Conservation (phyloP, 495 filamentous ascomycete genomes). For the Amphirosellinia nigrospora region DNA sequence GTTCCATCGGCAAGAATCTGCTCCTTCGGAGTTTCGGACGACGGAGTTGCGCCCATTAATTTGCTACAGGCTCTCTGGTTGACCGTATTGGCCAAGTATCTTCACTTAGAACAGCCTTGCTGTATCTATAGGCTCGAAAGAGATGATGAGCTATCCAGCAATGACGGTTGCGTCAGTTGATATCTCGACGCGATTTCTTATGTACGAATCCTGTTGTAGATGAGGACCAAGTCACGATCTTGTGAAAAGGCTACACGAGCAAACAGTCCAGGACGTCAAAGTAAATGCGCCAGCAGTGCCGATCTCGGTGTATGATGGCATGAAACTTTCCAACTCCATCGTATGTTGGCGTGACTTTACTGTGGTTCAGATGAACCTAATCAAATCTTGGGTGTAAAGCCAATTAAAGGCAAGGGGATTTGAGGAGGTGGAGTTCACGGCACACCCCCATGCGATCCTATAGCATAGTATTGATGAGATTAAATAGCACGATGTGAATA, state of each 20-base stretch:
- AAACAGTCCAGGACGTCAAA: neutral
- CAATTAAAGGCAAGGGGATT: conserved; percentile 1
- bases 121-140: neutral
- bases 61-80: conserved; percentile 7
- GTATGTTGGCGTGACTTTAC: neutral
- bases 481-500: neutral
- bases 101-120: conserved; percentile 17
- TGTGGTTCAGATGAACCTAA: neutral
- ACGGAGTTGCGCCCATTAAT: conserved; percentile 1
- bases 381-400: neutral
- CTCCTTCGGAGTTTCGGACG: neutral
- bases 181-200: neutral
- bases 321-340: conserved; percentile 3
- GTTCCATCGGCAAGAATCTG: neutral
- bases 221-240: conserved; percentile 7
- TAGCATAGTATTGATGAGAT: neutral
- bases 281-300: neutral
- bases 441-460: neutral
- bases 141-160: neutral
- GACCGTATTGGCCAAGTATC: conserved; percentile 2
- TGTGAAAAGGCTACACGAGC: neutral
- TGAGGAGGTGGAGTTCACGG: conserved; percentile 9
- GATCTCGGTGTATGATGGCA: neutral
- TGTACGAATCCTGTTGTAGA: neutral
- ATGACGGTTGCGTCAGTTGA: neutral